phyloP scores from a whole-genome alignment of 1,139 yeast species.

The Protomyces inouyei region DNA sequence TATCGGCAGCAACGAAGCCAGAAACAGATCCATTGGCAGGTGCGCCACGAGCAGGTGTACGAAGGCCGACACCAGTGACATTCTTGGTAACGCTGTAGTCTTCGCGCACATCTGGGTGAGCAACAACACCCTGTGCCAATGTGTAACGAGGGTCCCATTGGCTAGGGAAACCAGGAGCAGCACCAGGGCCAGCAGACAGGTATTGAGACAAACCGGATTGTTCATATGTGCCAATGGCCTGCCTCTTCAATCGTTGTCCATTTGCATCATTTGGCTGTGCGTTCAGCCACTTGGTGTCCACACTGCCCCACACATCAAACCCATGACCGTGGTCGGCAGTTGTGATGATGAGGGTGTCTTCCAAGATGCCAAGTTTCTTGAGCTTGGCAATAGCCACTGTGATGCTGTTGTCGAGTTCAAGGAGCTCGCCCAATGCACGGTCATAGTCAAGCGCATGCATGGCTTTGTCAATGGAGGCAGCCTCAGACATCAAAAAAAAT shows the following conservation, averaged over 20 bases:
- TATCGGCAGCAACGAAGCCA: background rate
- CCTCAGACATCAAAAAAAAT: constrained; percentile 11
- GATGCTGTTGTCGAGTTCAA: constrained; percentile 7
- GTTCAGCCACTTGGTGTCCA: background rate
- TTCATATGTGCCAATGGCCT: background rate
- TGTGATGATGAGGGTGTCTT: constrained; percentile 4
- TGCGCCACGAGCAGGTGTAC: background rate
- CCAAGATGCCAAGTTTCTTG: background rate
- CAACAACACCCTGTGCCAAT: constrained; percentile 1
- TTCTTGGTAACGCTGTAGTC: constrained; percentile 2
- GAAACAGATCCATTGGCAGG: background rate
- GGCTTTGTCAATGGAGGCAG: constrained; percentile 3
- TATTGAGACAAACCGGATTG: constrained; percentile 3
- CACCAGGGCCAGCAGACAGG: background rate
- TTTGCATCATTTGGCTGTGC: background rate
- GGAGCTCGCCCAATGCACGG: constrained; percentile 4
- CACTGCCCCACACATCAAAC: constrained; percentile 4
- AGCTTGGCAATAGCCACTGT: background rate
- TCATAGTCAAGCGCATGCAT: constrained; percentile 13
- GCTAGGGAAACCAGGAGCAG: constrained; percentile 7
- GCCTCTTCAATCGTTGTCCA: background rate
- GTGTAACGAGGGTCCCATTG: constrained; percentile 13
- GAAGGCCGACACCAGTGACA: constrained; percentile 3
- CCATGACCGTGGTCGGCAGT: constrained; percentile 17
- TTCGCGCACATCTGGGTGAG: constrained; percentile 13